These are phyloP conservation scores for Cicer arietinum DNA, from an alignment of 306 rosid species.

Conservation along the genomic window DNA sequence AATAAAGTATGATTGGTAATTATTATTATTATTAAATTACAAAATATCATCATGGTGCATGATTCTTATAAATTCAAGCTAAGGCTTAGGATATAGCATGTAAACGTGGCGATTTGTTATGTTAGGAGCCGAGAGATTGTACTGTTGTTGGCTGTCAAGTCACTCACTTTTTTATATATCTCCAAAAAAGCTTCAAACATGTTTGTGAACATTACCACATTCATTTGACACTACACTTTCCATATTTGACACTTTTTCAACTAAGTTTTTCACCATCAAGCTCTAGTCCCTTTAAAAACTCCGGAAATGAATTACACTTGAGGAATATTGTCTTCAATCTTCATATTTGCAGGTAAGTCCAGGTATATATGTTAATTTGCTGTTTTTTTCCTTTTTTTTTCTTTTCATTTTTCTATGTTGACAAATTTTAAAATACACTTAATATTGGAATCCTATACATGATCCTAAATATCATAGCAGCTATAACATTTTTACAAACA, in stretches of 20 bases:
- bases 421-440: neutral
- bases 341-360: conserved; percentile 38
- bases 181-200: neutral
- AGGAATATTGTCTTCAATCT: conserved; percentile 25
- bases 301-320: neutral
- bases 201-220: conserved; percentile 7
- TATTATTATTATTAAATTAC: neutral
- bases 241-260: neutral
- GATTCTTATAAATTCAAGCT: conserved; percentile 29
- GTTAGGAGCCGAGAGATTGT: conserved; percentile 30
- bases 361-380: neutral
- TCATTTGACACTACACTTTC: conserved; percentile 9
- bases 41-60: conserved; percentile 23
- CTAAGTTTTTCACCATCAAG: neutral
- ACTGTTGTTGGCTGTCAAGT: conserved; percentile 22
- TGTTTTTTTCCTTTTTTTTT: neutral
- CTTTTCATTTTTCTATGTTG: neutral
- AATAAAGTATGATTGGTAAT: neutral
- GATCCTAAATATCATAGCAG: neutral
- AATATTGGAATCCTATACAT: neutral
- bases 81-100: conserved; percentile 5
- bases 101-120: conserved; percentile 37
- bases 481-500: neutral
- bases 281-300: neutral
- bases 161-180: conserved; percentile 11